phyloP scores from a whole-genome alignment of 1,139 yeast genomes.

The Pichia terricola region DNA sequence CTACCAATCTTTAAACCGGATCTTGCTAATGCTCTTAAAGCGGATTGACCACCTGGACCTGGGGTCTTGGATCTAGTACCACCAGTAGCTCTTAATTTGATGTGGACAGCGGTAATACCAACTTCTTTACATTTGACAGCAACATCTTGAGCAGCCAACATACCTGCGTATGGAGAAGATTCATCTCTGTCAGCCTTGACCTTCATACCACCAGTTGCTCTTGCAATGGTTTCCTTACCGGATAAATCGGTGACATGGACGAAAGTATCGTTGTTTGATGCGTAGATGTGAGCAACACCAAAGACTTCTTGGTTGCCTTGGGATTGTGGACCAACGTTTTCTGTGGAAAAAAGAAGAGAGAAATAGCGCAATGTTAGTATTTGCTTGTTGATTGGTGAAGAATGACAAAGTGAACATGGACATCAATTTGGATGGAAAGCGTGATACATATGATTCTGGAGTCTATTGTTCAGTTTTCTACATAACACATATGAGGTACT shows the following conservation, averaged over 20 bases:
- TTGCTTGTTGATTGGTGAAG: neutral
- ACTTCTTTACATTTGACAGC: slow-evolving; percentile 99
- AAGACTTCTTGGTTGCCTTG: slow-evolving; percentile 97
- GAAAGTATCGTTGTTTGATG: slow-evolving; percentile 99
- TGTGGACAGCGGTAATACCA: slow-evolving; percentile 99
- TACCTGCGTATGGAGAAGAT: slow-evolving; percentile 99
- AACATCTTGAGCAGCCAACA: slow-evolving; percentile 99
- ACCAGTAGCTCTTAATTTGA: slow-evolving; percentile 99
- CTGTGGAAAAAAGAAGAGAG: slow-evolving; percentile 21
- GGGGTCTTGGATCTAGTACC: slow-evolving; percentile 99
- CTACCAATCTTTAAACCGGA: slow-evolving; percentile 99
- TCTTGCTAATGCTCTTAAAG: slow-evolving; percentile 99
- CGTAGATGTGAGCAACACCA: slow-evolving; percentile 99
- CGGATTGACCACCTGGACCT: slow-evolving; percentile 99
- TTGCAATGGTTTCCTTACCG: slow-evolving; percentile 99
- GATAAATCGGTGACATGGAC: slow-evolving; percentile 99
- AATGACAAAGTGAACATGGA: too few species aligned
- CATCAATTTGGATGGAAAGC: too few species aligned
- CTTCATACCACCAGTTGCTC: slow-evolving; percentile 99
- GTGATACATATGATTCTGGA: too few species aligned
- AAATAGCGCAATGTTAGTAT: slow-evolving; percentile 13
- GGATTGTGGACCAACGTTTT: slow-evolving; percentile 77
- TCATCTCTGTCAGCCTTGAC: slow-evolving; percentile 99
- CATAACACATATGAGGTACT: too few species aligned
- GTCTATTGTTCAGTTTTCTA: too few species aligned